These are phyloP conservation scores for Brassica juncea DNA, from an alignment of 345 rosid genomes.

Conservation along the genomic window DNA sequence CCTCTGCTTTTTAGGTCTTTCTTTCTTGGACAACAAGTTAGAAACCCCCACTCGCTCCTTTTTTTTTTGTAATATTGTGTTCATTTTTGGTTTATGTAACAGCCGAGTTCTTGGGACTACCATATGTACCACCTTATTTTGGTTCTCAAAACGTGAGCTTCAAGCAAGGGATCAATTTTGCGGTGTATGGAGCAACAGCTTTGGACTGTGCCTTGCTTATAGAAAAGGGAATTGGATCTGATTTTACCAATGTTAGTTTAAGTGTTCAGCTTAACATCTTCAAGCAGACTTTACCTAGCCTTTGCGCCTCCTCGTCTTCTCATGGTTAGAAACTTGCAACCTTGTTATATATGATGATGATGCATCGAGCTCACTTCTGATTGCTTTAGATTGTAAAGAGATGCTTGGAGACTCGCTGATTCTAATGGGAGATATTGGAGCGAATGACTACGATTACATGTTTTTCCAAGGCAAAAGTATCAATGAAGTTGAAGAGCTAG, in stretches of 20 bases:
- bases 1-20: background rate
- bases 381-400: constrained; percentile 39
- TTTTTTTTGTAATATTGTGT: background rate
- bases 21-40: constrained; percentile 13
- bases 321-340: constrained; percentile 27
- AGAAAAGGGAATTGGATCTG: constrained; percentile 37
- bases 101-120: constrained; percentile 50
- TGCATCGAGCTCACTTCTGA: background rate
- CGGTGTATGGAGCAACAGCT: constrained; percentile 56
- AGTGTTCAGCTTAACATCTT: constrained; percentile 44
- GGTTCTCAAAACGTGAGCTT: constrained; percentile 38
- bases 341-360: background rate
- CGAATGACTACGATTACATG: constrained; percentile 48
- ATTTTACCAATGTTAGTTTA: constrained; percentile 40
- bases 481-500: constrained; percentile 33
- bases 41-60: background rate
- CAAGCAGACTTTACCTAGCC: constrained; percentile 42
- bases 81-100: background rate
- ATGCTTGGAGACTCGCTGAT: constrained; percentile 41
- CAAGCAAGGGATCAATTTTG: constrained; percentile 51
- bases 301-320: constrained; percentile 38
- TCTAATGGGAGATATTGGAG: constrained; percentile 62
- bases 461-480: constrained; percentile 28
- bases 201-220: constrained; percentile 37
- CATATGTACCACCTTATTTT: constrained; percentile 44